A percentile compares a stretch with the other conserved stretches of the same genome.
Conservation (phyloP, 2,329 filamentous ascomycete species). For the Lanzia echinophila region DNA sequence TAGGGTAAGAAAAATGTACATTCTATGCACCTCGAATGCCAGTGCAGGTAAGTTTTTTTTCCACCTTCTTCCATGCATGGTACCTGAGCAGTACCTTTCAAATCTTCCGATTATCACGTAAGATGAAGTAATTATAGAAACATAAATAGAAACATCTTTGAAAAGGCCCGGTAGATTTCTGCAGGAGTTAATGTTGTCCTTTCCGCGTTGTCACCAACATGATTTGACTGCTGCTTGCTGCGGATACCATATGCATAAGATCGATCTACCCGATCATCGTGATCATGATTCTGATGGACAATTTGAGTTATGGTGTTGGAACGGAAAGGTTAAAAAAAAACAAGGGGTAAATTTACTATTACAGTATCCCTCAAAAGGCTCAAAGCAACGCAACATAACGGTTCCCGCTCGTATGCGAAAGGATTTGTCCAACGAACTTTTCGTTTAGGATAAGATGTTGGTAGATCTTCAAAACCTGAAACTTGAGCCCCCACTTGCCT, state of each 20-base stretch:
- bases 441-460: background rate
- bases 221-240: background rate
- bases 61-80: conserved; percentile 2
- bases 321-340: background rate
- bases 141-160: conserved; percentile 9
- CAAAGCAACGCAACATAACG: background rate
- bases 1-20: background rate
- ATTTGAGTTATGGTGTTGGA: background rate
- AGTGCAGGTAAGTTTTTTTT: background rate
- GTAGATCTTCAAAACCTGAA: background rate
- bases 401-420: background rate
- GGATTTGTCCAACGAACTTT: background rate
- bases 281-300: background rate
- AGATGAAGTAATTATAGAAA: conserved; percentile 4
- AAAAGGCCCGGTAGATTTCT: background rate
- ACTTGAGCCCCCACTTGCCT: background rate
- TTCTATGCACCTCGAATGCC: background rate
- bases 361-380: background rate
- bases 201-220: background rate
- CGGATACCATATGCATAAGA: conserved; percentile 6
- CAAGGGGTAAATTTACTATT: background rate
- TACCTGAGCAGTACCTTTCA: conserved; percentile 3
- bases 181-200: conserved; percentile 7
- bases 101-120: conserved; percentile 7
- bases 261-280: conserved; percentile 7